Conservation (phyloP, 345 rosid genomes). For the Eucalyptus caleyi region DNA sequence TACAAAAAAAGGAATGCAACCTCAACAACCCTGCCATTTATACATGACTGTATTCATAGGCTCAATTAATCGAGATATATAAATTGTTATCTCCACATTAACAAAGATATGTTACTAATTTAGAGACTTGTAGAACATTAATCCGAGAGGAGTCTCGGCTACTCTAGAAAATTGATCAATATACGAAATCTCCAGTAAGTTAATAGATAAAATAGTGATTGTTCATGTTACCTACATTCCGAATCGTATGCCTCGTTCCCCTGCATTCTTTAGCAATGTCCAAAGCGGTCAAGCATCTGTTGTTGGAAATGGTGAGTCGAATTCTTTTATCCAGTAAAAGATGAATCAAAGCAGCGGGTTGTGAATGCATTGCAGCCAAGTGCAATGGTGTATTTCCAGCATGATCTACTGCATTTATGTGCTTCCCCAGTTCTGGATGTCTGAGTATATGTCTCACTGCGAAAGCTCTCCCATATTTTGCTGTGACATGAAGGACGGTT, state of each 20-base stretch:
- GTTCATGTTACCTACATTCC: neutral
- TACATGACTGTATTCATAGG: neutral
- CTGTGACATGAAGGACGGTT: neutral
- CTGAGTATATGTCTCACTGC: neutral
- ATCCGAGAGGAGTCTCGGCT: neutral
- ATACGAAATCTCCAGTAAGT: neutral
- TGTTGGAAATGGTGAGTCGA: neutral
- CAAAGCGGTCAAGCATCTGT: fast-evolving
- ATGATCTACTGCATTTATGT: neutral
- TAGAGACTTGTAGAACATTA: neutral
- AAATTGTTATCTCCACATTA: neutral
- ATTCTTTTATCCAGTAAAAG: neutral
- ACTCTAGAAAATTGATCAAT: neutral
- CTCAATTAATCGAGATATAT: fast-evolving
- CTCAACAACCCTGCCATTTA: neutral
- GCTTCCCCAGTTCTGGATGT: neutral
- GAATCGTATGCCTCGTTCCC: fast-evolving
- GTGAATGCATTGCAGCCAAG: neutral
- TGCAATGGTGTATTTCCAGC: neutral
- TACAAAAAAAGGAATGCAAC: neutral
- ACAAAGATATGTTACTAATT: fast-evolving
- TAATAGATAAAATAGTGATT: neutral
- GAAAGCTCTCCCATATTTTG: neutral
- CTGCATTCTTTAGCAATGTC: fast-evolving
- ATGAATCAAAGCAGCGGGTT: neutral